Conservation (phyloP, 1,139 yeast species). For the Diutina catenulata region DNA sequence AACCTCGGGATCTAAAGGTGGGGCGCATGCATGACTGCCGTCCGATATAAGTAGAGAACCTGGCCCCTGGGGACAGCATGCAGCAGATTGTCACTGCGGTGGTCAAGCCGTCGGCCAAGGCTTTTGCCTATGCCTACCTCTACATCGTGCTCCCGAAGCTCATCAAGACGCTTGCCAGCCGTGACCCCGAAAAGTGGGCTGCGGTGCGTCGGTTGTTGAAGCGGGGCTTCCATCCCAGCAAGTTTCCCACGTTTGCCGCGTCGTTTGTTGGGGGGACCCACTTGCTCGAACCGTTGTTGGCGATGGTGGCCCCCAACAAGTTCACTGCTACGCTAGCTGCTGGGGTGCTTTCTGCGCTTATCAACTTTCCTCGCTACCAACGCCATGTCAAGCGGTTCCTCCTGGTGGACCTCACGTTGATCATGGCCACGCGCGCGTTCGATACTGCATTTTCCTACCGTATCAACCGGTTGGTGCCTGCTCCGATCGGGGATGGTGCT, state of each 20-base stretch:
- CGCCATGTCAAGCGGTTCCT: conserved; percentile 21
- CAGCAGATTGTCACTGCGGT: too few species aligned
- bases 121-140: conserved; percentile 24
- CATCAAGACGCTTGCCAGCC: conserved; percentile 8
- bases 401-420: conserved; percentile 23
- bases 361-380: conserved; percentile 20
- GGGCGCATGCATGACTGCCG: too few species aligned
- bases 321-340: conserved; percentile 18
- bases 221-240: conserved; percentile 16
- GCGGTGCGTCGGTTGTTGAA: conserved; percentile 8
- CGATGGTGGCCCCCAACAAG: neutral
- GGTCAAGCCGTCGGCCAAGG: conserved; percentile 17
- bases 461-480: conserved; percentile 12
- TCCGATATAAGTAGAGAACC: too few species aligned
- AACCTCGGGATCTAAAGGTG: too few species aligned
- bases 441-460: conserved; percentile 21
- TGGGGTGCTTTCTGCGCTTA: conserved; percentile 17
- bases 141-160: conserved; percentile 24
- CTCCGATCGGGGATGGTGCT: conserved; percentile 17
- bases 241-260: conserved; percentile 24
- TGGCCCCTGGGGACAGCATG: too few species aligned
- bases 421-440: conserved; percentile 24
- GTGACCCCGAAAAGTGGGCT: neutral
- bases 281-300: neutral
- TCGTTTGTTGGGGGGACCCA: conserved; percentile 15